phyloP scores from a whole-genome alignment of 2,329 filamentous ascomycete species.

The Colletotrichum paranaense region DNA sequence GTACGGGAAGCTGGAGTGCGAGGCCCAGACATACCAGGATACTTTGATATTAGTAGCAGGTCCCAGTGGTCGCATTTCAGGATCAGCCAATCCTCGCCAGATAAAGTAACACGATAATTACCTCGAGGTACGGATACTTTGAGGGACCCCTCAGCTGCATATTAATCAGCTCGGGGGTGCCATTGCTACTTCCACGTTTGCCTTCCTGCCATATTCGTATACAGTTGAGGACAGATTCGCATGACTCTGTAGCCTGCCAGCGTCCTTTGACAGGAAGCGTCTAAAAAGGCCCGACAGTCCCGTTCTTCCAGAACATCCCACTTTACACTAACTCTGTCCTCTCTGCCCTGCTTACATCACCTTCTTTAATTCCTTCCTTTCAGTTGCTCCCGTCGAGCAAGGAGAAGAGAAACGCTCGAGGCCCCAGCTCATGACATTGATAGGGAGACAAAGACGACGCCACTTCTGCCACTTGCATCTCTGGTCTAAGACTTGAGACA shows the following conservation, averaged over 20 bases:
- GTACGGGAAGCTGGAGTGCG: not conserved
- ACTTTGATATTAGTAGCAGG: conserved; percentile 2
- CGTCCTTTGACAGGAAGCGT: conserved; percentile 5
- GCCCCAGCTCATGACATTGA: conserved; percentile 2
- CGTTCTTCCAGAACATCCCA: not conserved
- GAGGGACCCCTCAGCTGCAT: not conserved
- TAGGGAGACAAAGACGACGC: not conserved
- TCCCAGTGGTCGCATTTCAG: conserved; percentile 1
- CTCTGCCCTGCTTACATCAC: not conserved
- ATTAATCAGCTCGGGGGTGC: conserved; percentile 26
- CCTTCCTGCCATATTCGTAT: conserved; percentile 1
- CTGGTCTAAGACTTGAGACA: conserved; percentile 17
- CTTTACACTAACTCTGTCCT: not conserved
- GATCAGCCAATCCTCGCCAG: conserved; percentile 35
- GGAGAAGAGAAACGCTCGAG: not conserved
- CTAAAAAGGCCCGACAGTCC: conserved; percentile 25
- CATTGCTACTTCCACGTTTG: conserved; percentile 11
- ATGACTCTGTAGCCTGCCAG: conserved; percentile 8
- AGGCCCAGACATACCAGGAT: not conserved
- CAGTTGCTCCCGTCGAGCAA: not conserved
- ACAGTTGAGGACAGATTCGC: conserved; percentile 30
- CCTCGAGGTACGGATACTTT: not conserved
- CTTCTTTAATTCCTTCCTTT: not conserved
- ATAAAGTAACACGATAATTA: conserved; percentile 28
- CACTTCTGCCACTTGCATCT: conserved; percentile 3